Conservation (phyloP, 768 basidiomycete species). For the Phaeotremella skinneri region DNA sequence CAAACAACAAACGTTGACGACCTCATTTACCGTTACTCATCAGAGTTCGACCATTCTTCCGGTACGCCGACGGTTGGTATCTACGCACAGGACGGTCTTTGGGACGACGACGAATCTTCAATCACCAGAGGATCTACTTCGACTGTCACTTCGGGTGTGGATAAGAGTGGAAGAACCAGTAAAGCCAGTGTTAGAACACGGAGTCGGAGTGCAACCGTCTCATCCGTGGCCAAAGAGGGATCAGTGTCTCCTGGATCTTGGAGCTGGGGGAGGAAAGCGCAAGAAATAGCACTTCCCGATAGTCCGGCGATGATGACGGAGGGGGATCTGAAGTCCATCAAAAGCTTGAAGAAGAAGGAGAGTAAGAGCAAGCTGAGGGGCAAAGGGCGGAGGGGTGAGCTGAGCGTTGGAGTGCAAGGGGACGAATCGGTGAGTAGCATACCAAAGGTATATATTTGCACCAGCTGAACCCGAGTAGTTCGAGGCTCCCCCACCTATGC, state of each 20-base stretch:
- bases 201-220: slow-evolving; percentile 13
- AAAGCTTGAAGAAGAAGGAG: slow-evolving; percentile 30
- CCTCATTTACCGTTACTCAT: slow-evolving; percentile 32
- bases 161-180: background rate
- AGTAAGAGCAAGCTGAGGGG: slow-evolving; percentile 31
- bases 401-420: slow-evolving; percentile 26
- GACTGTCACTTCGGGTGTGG: background rate
- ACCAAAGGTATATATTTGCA: background rate
- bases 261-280: slow-evolving; percentile 2
- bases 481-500: slow-evolving; percentile 31
- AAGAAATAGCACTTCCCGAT: background rate
- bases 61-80: slow-evolving; percentile 40
- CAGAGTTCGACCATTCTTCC: slow-evolving; percentile 22
- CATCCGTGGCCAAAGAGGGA: slow-evolving; percentile 5
- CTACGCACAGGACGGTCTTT: slow-evolving; percentile 42
- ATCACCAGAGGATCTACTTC: slow-evolving; percentile 1
- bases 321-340: slow-evolving; percentile 4
- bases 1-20: slow-evolving; percentile 27
- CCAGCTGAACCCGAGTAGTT: slow-evolving; percentile 8
- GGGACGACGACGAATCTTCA: slow-evolving; percentile 40
- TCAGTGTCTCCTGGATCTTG: background rate
- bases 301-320: slow-evolving; percentile 1
- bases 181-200: slow-evolving; percentile 2
- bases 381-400: slow-evolving; percentile 38
- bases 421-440: slow-evolving; percentile 30